Percentiles rank a stretch among this genome's conserved stretches.
Evolutionary conservation across 805 yeast genomes (phyloP).

Genomic region (Candida easanensis): DNA sequence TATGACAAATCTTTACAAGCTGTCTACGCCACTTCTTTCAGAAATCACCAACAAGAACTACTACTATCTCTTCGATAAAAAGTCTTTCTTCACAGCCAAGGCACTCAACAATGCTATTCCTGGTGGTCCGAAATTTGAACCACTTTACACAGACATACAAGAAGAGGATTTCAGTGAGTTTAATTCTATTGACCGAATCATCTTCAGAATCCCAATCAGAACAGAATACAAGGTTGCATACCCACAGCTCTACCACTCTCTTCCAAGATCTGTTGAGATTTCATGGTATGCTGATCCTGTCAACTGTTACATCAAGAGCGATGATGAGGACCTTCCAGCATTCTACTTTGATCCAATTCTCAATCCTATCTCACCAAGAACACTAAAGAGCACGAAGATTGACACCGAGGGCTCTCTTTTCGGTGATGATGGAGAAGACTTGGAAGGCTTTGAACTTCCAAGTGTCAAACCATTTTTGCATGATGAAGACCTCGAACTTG

Average conservation of each 20-base stretch:
- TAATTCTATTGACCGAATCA: conserved; percentile 82
- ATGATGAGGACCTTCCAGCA: conserved; percentile 45
- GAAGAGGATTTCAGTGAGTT: conserved; percentile 85
- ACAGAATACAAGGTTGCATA: conserved; percentile 86
- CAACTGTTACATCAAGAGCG: conserved; percentile 45
- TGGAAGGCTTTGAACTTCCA: conserved; percentile 41
- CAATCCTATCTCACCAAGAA: conserved; percentile 50
- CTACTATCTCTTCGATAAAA: conserved; percentile 69
- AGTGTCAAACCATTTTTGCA: conserved; percentile 51
- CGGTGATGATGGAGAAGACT: conserved; percentile 33
- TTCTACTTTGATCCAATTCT: conserved; percentile 53
- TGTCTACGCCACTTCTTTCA: conserved; percentile 69
- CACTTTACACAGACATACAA: conserved; percentile 64
- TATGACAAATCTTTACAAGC: conserved; percentile 62
- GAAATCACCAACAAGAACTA: conserved; percentile 52
- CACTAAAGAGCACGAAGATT: conserved; percentile 22
- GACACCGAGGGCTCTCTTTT: conserved; percentile 24
- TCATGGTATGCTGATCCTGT: conserved; percentile 66
- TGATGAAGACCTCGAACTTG: conserved; percentile 42
- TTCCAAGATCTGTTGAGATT: conserved; percentile 61
- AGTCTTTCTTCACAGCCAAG: conserved; percentile 86
- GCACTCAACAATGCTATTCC: conserved; percentile 85
- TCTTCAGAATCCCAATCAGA: conserved; percentile 71
- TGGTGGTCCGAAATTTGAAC: conserved; percentile 96
- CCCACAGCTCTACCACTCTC: conserved; percentile 80